Evolutionary conservation across 768 basidiomycete species (phyloP).

Genomic region (Macrolepiota dolichaula): DNA sequence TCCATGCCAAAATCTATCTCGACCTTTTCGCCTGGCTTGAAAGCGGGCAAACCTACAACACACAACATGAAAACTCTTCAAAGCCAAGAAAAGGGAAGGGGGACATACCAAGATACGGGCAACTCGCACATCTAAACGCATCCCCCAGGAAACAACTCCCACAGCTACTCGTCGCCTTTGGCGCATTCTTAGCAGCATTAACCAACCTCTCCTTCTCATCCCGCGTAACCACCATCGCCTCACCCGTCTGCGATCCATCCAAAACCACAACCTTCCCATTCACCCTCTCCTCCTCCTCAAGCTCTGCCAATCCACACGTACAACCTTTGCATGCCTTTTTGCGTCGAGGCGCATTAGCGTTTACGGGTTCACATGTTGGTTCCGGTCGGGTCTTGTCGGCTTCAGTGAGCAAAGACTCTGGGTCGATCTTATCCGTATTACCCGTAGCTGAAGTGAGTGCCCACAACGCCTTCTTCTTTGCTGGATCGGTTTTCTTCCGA

Average conservation of each 20-base stretch:
- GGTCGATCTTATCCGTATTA: constrained; percentile 72
- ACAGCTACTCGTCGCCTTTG: constrained; percentile 93
- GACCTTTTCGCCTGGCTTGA: constrained; percentile 98
- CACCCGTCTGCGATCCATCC: constrained; percentile 59
- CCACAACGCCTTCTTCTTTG: constrained; percentile 90
- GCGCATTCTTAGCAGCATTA: constrained; percentile 64
- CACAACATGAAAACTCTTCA: constrained; percentile 14
- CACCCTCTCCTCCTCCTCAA: constrained; percentile 79
- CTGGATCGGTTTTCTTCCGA: constrained; percentile 54
- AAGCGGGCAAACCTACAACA: constrained; percentile 83
- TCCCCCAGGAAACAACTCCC: constrained; percentile 98
- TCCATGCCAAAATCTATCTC: constrained; percentile 88
- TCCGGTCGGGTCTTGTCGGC: constrained; percentile 79
- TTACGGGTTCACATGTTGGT: constrained; percentile 71
- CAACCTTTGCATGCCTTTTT: constrained; percentile 97
- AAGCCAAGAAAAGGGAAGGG: constrained; percentile 2
- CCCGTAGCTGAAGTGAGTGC: constrained; percentile 56
- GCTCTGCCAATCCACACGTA: constrained; percentile 92
- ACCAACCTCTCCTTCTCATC: constrained; percentile 64
- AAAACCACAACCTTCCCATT: constrained; percentile 63
- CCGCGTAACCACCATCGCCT: constrained; percentile 53
- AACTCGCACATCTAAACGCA: constrained; percentile 94
- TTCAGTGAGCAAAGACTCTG: constrained; percentile 78
- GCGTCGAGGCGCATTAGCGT: constrained; percentile 49
- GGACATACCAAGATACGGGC: constrained; percentile 91